A percentile compares a stretch with the other conserved stretches of the same genome.
Conservation (phyloP, 2,329 filamentous ascomycete species). For the Aspergillus spinulosporus region DNA sequence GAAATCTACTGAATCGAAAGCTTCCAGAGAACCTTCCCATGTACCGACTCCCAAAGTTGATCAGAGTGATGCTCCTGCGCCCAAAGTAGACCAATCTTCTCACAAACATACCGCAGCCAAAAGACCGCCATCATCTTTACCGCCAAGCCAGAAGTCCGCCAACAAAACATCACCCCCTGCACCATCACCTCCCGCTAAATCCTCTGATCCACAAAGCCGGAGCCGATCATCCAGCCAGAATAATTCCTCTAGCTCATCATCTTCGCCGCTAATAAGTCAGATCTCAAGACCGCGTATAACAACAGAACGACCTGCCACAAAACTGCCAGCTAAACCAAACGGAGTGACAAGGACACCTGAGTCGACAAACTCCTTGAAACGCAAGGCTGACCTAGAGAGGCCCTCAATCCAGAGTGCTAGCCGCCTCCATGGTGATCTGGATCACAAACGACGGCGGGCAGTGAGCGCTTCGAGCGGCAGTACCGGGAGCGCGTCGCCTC, state of each 20-base stretch:
- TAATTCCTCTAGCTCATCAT: constrained; percentile 48
- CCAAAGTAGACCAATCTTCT: constrained; percentile 27
- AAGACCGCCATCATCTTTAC: constrained; percentile 38
- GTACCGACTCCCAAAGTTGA: constrained; percentile 28
- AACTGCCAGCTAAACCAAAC: constrained; percentile 30
- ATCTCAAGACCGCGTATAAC: constrained; percentile 31
- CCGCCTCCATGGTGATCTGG: constrained; percentile 40
- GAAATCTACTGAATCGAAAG: constrained; percentile 24
- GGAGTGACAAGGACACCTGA: constrained; percentile 30
- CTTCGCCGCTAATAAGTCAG: constrained; percentile 47
- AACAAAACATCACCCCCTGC: constrained; percentile 63
- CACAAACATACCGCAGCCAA: constrained; percentile 39
- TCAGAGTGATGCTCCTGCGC: constrained; percentile 24
- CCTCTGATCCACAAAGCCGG: constrained; percentile 56
- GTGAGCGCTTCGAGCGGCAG: constrained; percentile 44
- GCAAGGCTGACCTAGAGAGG: constrained; percentile 42
- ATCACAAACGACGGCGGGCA: constrained; percentile 43
- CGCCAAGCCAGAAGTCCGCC: constrained; percentile 50
- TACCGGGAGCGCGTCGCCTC: constrained; percentile 44
- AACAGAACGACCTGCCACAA: constrained; percentile 19
- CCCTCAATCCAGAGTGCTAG: constrained; percentile 24
- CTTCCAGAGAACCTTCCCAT: constrained; percentile 22
- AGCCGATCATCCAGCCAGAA: constrained; percentile 43
- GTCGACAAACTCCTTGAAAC: constrained; percentile 39
- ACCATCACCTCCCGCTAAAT: constrained; percentile 61